Evolutionary conservation across 1,284 basidiomycete species (phyloP).

Genomic region (Trichosporon coremiiforme): DNA sequence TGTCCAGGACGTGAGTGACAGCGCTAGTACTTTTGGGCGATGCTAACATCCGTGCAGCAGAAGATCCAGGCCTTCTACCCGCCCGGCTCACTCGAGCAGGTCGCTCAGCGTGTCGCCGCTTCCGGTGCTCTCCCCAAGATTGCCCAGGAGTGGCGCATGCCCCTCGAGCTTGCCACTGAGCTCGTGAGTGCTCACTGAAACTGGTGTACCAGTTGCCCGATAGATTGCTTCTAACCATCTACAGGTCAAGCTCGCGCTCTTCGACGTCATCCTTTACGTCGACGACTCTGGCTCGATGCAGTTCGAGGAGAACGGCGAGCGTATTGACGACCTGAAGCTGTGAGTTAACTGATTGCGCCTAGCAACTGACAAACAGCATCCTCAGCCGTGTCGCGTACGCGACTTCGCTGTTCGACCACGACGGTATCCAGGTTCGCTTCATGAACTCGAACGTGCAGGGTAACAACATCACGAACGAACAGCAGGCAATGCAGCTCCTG

Average conservation of each 20-base stretch:
- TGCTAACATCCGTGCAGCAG: slow-evolving; percentile 45
- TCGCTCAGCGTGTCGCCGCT: slow-evolving; percentile 55
- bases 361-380: slow-evolving; percentile 40
- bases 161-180: slow-evolving; percentile 57
- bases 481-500: slow-evolving; percentile 54
- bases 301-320: slow-evolving; percentile 55
- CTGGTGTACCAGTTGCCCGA: no score
- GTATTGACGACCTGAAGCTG: slow-evolving; percentile 58
- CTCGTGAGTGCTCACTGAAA: slow-evolving; percentile 45
- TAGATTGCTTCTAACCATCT: slow-evolving; percentile 16
- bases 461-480: slow-evolving; percentile 57
- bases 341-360: slow-evolving; percentile 31
- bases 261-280: slow-evolving; percentile 54
- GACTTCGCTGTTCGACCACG: slow-evolving; percentile 58
- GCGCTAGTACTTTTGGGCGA: background rate
- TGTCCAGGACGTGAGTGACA: slow-evolving; percentile 54
- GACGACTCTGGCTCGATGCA: slow-evolving; percentile 58
- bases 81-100: slow-evolving; percentile 54
- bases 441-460: slow-evolving; percentile 58
- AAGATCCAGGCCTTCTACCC: slow-evolving; percentile 58
- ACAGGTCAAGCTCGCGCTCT: slow-evolving; percentile 54
- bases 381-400: slow-evolving; percentile 56
- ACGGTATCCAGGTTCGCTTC: slow-evolving; percentile 59
- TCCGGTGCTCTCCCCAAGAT: slow-evolving; percentile 55
- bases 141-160: slow-evolving; percentile 57